These are phyloP conservation scores for Suillus alpinus DNA, from an alignment of 768 basidiomycete genomes.

Conservation along the genomic window DNA sequence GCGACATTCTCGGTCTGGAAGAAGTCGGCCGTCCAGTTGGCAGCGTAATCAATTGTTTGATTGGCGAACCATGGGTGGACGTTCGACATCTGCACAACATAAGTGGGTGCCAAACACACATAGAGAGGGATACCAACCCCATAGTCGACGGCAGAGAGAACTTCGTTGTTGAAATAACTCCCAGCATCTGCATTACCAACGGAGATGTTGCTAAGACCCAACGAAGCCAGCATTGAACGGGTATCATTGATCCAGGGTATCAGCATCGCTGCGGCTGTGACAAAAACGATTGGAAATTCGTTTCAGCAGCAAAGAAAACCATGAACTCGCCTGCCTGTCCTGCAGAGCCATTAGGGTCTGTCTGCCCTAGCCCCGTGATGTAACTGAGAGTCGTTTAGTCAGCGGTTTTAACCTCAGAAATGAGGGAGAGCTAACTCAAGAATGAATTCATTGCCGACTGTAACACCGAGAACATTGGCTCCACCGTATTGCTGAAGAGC, in stretches of 20 bases:
- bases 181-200: slow-evolving; percentile 88
- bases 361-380: slow-evolving; percentile 46
- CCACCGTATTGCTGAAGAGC: slow-evolving; percentile 79
- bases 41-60: slow-evolving; percentile 60
- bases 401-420: slow-evolving; percentile 5
- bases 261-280: slow-evolving; percentile 56
- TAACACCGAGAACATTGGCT: slow-evolving; percentile 73
- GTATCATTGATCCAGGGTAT: slow-evolving; percentile 69
- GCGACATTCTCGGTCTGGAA: slow-evolving; percentile 67
- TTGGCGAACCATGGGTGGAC: slow-evolving; percentile 96
- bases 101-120: background rate
- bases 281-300: background rate
- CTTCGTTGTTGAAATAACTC: slow-evolving; percentile 71
- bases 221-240: slow-evolving; percentile 45
- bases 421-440: slow-evolving; percentile 52
- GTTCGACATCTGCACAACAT: slow-evolving; percentile 65
- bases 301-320: background rate
- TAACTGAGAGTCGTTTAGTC: slow-evolving; percentile 42
- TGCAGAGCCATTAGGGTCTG: slow-evolving; percentile 53
- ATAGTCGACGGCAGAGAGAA: slow-evolving; percentile 64
- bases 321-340: slow-evolving; percentile 40
- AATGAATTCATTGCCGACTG: slow-evolving; percentile 91
- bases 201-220: slow-evolving; percentile 63
- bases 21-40: slow-evolving; percentile 80
- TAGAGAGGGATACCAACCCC: slow-evolving; percentile 45